Conservation (phyloP, 2,329 filamentous ascomycete species). For the Colletotrichum orchidophilum region DNA sequence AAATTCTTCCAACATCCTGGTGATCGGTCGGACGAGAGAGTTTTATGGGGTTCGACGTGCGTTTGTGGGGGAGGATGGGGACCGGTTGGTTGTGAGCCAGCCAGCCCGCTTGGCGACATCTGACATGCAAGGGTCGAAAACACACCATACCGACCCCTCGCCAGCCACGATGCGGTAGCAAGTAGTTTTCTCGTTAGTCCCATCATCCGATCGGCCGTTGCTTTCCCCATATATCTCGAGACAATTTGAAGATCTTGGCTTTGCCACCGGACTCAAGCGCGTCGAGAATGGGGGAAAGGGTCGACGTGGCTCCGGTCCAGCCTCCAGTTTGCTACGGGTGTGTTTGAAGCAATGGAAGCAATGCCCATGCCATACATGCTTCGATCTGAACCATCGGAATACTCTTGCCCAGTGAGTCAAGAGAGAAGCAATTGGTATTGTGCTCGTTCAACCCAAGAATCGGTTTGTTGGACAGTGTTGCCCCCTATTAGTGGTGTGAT, state of each 20-base stretch:
- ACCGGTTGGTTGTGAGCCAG: conserved; percentile 4
- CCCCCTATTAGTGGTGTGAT: background rate
- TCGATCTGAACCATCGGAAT: background rate
- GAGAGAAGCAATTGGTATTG: background rate
- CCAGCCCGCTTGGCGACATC: conserved; percentile 8
- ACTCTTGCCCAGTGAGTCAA: background rate
- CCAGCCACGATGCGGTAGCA: conserved; percentile 18
- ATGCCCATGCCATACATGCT: no score
- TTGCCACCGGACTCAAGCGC: conserved; percentile 20
- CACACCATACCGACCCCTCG: conserved; percentile 2
- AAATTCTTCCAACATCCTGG: conserved; percentile 17
- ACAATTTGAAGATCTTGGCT: background rate
- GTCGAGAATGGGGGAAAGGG: background rate
- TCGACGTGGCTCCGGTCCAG: background rate
- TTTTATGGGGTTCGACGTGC: background rate
- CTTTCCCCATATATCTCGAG: background rate
- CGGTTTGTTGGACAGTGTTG: background rate
- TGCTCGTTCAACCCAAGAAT: background rate
- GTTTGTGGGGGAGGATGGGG: conserved; percentile 19
- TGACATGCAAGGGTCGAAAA: conserved; percentile 32
- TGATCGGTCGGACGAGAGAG: conserved; percentile 8
- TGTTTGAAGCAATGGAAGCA: no score
- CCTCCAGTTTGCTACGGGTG: background rate
- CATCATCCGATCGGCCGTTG: conserved; percentile 1
- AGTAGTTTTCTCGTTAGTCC: conserved; percentile 5